Base-by-base conservation (phyloP, 2,329 filamentous ascomycete species). In the Aspergillus sp. region DNA sequence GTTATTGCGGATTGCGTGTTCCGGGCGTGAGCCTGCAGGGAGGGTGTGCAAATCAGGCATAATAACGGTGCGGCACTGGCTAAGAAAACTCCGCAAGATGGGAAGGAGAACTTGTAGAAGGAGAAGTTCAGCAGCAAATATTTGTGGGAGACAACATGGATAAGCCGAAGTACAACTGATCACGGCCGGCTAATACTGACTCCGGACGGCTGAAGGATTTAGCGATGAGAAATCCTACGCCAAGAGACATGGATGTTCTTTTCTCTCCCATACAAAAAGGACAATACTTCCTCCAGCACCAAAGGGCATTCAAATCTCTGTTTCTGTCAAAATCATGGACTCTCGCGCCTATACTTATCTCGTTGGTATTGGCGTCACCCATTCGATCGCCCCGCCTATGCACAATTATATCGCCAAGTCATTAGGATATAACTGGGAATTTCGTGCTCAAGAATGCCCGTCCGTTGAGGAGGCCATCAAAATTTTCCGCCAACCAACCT, bases 1-100 rank as follows among this genome's bases (percentile, higher is more conserved):
- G 55, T 79, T 79, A 59, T 79, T 79, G 47, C 77, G 73, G 38
- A 77, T 63, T 2, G 73, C 74, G 8, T 68, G 50, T 36, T 64
- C 55, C 35, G 76, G 74, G 26, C 70, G 52, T 2, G 68, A 69
- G 10, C 68, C 70, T 14, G 60, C 56, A 9, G 71, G 72, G 4
- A 74, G 65, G 30, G 60, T 63, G 53, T 74, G 70, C 0, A 73
- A 52, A 44, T 74, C 64, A 10, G 60, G 54, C 70, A 73, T 73
- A 11, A 30, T 30, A 8, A 30, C 26, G n/a, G n/a, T n/a, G n/a
- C n/a, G n/a, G n/a, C n/a, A n/a, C n/a, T n/a, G n/a, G n/a, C n/a
- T n/a, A n/a, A n/a, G n/a, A n/a, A n/a, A n/a, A n/a, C n/a, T n/a
- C n/a, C n/a, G n/a, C n/a, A n/a, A n/a, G n/a, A n/a, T n/a, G n/a